Base-by-base conservation (phyloP, 2,329 filamentous ascomycete genomes). In the Byssoonygena ceratinophila region DNA sequence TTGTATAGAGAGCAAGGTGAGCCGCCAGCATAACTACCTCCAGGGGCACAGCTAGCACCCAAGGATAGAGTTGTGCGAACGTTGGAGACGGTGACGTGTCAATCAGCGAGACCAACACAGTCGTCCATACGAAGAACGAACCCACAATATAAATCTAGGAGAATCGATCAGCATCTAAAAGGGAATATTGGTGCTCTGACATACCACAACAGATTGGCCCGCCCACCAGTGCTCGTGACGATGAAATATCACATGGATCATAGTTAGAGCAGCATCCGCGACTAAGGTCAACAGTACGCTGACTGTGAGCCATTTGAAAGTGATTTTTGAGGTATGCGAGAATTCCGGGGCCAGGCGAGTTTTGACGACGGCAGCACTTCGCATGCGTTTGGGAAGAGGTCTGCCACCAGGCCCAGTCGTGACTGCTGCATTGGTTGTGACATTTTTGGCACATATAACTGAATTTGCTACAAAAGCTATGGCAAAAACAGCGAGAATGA, bases 71-170 rank as follows among this genome's bases (percentile, higher is more conserved):
- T 68, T 96, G 89, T 50, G 87, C 82, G 44, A 82, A 74, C 46
- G 84, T 90, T 0, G 92, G 92, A 11, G 86, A 86, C 31, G 87
- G 83, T 57, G 80, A 82, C 64, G 85, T 85, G 67, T 96, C 90
- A 62, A 94, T 76, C 53, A 97, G 78, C 27, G 89, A 89, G 63
- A 96, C 84, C 59, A 94, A 77, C 59, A 95, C 79, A 59, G 95
- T 83, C 46, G 86, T 78, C 72, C 94, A 92, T 58, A 92, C 81
- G 74, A 94, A 95, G 59, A 89, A 85, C 41, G 87, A 84, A 51
- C 84, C 87, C 53, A 87, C 79, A 57, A 94, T 75, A 68, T 94
- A 94, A 64, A 94, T 84, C 89, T 95, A 54, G 37, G n/a, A 41
- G 27, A 62, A 53, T 47, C 44, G 23, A 29, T 46, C 39, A 53